phyloP scores from a whole-genome alignment of 2,329 filamentous ascomycete genomes.

The Phaeoacremonium minimum region DNA sequence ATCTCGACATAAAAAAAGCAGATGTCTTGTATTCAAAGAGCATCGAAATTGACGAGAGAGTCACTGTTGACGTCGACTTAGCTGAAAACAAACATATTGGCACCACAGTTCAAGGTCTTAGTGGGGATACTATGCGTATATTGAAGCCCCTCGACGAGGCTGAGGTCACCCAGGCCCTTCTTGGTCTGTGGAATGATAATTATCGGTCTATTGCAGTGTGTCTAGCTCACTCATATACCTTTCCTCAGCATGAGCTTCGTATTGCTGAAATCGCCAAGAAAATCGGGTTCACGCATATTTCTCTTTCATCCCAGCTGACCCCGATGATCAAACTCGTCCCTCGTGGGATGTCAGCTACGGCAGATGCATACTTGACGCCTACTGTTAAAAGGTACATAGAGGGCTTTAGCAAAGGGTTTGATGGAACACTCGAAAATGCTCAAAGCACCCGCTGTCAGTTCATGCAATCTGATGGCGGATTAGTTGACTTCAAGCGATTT shows the following conservation, averaged over 20 bases:
- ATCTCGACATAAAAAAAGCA: slow-evolving; percentile 59
- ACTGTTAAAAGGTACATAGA: slow-evolving; percentile 64
- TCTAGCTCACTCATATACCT: slow-evolving; percentile 25
- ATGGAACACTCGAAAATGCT: slow-evolving; percentile 61
- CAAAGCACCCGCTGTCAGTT: slow-evolving; percentile 75
- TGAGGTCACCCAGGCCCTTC: slow-evolving; percentile 14
- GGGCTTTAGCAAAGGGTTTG: slow-evolving; percentile 73
- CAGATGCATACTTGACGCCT: slow-evolving; percentile 70
- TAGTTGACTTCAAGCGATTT: slow-evolving; percentile 1
- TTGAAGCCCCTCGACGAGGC: slow-evolving; percentile 15
- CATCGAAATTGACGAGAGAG: slow-evolving; percentile 34
- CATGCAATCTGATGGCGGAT: slow-evolving; percentile 67
- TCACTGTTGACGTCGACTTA: slow-evolving; percentile 3
- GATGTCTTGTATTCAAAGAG: slow-evolving; percentile 61
- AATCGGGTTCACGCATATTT: slow-evolving; percentile 76
- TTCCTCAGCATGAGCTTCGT: slow-evolving; percentile 37
- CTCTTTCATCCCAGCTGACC: slow-evolving; percentile 71
- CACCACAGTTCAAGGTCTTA: slow-evolving; percentile 11
- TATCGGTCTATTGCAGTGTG: slow-evolving; percentile 27
- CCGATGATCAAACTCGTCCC: slow-evolving; percentile 76
- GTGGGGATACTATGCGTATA: slow-evolving; percentile 20
- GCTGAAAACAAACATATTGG: slow-evolving; percentile 1
- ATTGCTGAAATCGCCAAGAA: slow-evolving; percentile 69
- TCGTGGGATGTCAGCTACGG: slow-evolving; percentile 65
- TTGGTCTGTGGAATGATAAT: slow-evolving; percentile 31